Percentiles rank a stretch among this genome's conserved stretches.
Evolutionary conservation across 108 stramenopile species (phyloP).

Genomic region (Conticribra guillardii): DNA sequence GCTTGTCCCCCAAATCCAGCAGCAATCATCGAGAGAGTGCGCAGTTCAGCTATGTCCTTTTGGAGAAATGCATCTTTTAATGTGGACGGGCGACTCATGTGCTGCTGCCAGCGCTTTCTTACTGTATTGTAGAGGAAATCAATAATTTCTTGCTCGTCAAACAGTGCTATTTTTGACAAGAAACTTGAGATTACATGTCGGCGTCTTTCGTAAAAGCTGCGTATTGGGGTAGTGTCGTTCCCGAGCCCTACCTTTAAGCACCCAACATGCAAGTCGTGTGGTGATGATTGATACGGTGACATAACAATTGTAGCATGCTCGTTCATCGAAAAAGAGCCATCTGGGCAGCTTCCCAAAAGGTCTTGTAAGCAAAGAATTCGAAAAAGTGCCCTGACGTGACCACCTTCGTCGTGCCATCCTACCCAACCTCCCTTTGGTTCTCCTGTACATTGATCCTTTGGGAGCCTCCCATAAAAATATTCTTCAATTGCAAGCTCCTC

Average conservation of each 20-base stretch:
- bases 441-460: conserved; percentile 24
- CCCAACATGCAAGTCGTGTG: conserved; percentile 85
- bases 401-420: conserved; percentile 89
- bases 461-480: conserved; percentile 70
- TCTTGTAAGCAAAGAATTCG: conserved; percentile 66
- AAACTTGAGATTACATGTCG: conserved; percentile 53
- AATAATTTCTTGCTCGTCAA: conserved; percentile 44
- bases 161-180: conserved; percentile 45
- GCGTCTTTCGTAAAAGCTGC: conserved; percentile 68
- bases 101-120: conserved; percentile 37
- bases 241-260: conserved; percentile 9
- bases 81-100: conserved; percentile 15
- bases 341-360: neutral
- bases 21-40: conserved; percentile 76
- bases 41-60: conserved; percentile 59
- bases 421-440: conserved; percentile 56
- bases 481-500: conserved; percentile 85
- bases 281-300: conserved; percentile 82
- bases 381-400: conserved; percentile 71
- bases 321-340: neutral
- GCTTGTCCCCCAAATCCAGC: conserved; percentile 72
- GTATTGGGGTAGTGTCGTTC: neutral
- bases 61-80: conserved; percentile 52
- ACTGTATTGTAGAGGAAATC: conserved; percentile 64
- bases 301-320: conserved; percentile 57